Evolutionary conservation across 2,329 filamentous ascomycete genomes (phyloP), one percentile per base, ranked within the genome.

Genomic region (Dactylellina sp.): DNA sequence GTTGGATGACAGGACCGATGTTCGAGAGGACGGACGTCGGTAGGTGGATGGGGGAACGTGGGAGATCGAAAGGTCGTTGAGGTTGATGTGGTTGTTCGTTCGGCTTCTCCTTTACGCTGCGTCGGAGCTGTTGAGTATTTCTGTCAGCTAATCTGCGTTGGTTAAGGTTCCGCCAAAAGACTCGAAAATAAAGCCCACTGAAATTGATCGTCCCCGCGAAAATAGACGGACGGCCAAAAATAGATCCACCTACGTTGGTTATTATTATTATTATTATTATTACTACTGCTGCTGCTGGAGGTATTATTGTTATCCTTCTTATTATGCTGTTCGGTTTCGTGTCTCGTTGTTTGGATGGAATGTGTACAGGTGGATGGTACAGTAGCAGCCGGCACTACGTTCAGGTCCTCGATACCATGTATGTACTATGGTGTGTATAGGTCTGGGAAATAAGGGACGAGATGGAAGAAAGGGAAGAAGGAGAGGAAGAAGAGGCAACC

Each of bases 151-250:
- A 55, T 44, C 57, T 50, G 42, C 18, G 68, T 57, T 60, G 18
- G 60, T 60, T 53, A 72, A 72, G 59, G 25, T 64, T 65, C 68
- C 68, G 68, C 68, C 49, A 40, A 39, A 52, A 72, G 59, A 72
- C 59, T 72, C 60, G 60, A 72, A 72, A 72, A 72, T 72, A 71
- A 40, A 50, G 47, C 37, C 3, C 20, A 42, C n/a, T 11, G 35
- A 28, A 44, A 35, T 25, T 7, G 53, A 14, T 49, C 35, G 18
- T 16, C 59, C 28, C 28, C 28, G 9, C 18, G 18, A 32, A 18
- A 28, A 12, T 35, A 40, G 12, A 37, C 40, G 55, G 55, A 59
- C 44, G 18, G 37, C 28, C 25, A 39, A 47, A n/a, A 60, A 32
- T 32, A 32, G 28, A 42, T 49, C 44, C 18, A 50, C 56, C 24